These are phyloP conservation scores for Fusarium paranaense DNA, from an alignment of 2,329 filamentous ascomycete species.

Conservation along the genomic window DNA sequence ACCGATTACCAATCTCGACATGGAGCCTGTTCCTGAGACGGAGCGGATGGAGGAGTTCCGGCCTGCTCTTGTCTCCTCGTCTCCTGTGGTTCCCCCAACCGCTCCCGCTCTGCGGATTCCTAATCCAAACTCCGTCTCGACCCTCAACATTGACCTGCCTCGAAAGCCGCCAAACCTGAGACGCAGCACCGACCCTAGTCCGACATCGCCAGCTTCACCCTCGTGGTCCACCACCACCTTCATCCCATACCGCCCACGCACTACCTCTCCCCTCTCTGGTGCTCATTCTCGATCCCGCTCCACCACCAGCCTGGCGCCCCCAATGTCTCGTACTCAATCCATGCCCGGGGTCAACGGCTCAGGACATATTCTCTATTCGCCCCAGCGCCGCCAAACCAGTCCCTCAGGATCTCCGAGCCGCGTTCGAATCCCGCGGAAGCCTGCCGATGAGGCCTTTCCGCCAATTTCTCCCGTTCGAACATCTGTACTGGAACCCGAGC, in stretches of 20 bases:
- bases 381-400: slow-evolving; percentile 65
- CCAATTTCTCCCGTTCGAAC: slow-evolving; percentile 64
- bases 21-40: slow-evolving; percentile 77
- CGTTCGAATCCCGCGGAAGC: slow-evolving; percentile 65
- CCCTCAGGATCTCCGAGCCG: slow-evolving; percentile 66
- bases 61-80: slow-evolving; percentile 63
- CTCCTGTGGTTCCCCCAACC: slow-evolving; percentile 56
- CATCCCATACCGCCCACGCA: slow-evolving; percentile 71
- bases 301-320: slow-evolving; percentile 64
- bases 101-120: slow-evolving; percentile 65
- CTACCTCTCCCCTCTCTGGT: slow-evolving; percentile 70
- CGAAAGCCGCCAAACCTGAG: slow-evolving; percentile 66
- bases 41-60: slow-evolving; percentile 76
- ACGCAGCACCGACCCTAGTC: slow-evolving; percentile 69
- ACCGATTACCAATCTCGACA: slow-evolving; percentile 50
- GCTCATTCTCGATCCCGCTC: slow-evolving; percentile 70
- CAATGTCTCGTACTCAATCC: slow-evolving; percentile 73
- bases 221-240: slow-evolving; percentile 59
- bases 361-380: slow-evolving; percentile 68
- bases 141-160: slow-evolving; percentile 56
- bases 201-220: slow-evolving; percentile 62
- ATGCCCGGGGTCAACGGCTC: slow-evolving; percentile 72
- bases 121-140: slow-evolving; percentile 51
- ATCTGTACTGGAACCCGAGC: slow-evolving; percentile 67
- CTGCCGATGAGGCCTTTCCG: slow-evolving; percentile 71